Base-by-base conservation (phyloP, 768 basidiomycete species). In the Nidularia sp. region DNA sequence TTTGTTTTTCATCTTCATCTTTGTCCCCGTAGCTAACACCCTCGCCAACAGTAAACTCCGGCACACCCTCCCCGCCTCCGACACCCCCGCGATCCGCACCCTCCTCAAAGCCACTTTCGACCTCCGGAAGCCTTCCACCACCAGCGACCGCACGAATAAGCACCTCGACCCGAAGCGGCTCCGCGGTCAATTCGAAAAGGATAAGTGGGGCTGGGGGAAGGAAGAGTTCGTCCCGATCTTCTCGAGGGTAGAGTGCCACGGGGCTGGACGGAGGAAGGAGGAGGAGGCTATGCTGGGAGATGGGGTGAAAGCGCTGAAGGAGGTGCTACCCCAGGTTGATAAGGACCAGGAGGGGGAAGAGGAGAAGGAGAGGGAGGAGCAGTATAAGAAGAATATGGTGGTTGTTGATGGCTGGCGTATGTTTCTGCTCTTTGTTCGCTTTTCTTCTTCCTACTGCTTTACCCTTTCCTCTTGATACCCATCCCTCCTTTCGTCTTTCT, bases 331-430 rank as follows among this genome's bases (percentile, higher is more conserved):
- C 12, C 39, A 2, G 12, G 39, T 41, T 15, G 39, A 12, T 15
- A 10, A 10, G 25, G 39, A 5, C 15, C 25, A 45, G 25, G 25
- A 29, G 44, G 12, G 9, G 13, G 9, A 3, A 15, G 6, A 52
- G 12, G 25, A 29, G 7, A 35, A 48, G 12, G 33, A 31, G 33
- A 25, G 22, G 10, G 65, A 65, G 3, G 76, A 81, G 46, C 54
- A 80, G 5, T 66, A 73, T n/a, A 61, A 60, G 34, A 72, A 75
- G 47, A 79, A 81, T 61, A 77, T 89, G 72, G 67, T 75, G 6
- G 59, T 86, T 34, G 77, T 87, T 1, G 74, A 81, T 63, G 87
- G 85, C 31, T 85, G 85, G 84, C 63, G 88, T 88, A 60, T 43
- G 78, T 75, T 42, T 31, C 47, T 29, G 25, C 4, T 29, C 25